Percentiles rank a stretch among this genome's conserved stretches.
These are phyloP conservation scores for Pythium rhizo-oryzae DNA, from an alignment of 352 stramenopile species.

Conservation along the genomic window DNA sequence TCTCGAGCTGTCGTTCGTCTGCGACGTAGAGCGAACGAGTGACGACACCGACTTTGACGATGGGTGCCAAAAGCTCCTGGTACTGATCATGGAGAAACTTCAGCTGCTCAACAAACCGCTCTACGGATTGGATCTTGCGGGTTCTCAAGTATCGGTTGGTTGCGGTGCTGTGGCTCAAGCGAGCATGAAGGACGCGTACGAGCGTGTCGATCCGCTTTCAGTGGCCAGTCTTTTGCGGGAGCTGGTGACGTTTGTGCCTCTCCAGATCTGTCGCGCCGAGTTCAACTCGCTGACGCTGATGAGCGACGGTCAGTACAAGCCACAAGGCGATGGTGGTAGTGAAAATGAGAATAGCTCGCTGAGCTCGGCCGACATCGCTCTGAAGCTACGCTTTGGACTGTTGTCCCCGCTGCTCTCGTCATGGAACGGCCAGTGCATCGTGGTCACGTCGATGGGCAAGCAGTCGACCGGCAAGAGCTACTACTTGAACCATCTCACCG, in stretches of 20 bases:
- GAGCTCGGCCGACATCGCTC: slow-evolving; percentile 11
- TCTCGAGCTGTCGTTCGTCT: slow-evolving; percentile 3
- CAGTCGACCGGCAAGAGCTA: slow-evolving; percentile 85
- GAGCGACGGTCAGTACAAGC: slow-evolving; percentile 40
- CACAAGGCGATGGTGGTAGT: neutral
- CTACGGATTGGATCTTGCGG: slow-evolving; percentile 21
- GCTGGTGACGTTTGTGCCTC: slow-evolving; percentile 66
- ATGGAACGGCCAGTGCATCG: slow-evolving; percentile 46
- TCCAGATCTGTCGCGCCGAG: slow-evolving; percentile 76
- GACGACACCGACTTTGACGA: slow-evolving; percentile 1
- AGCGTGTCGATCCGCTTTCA: neutral
- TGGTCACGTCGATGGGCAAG: slow-evolving; percentile 69
- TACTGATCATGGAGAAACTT: slow-evolving; percentile 50
- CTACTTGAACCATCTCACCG: slow-evolving; percentile 77
- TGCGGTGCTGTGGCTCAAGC: neutral
- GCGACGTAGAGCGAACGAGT: neutral
- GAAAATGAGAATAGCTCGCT: neutral
- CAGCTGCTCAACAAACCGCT: slow-evolving; percentile 64
- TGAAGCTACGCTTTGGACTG: slow-evolving; percentile 29
- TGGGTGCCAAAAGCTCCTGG: slow-evolving; percentile 25
- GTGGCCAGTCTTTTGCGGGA: slow-evolving; percentile 35
- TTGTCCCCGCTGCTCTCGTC: slow-evolving; percentile 44
- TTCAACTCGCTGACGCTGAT: slow-evolving; percentile 60
- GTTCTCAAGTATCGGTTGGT: neutral
- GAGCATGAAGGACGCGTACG: neutral